These are phyloP conservation scores for Pleodorina starrii DNA, from an alignment of 139 green algal genomes.

Conservation along the genomic window DNA sequence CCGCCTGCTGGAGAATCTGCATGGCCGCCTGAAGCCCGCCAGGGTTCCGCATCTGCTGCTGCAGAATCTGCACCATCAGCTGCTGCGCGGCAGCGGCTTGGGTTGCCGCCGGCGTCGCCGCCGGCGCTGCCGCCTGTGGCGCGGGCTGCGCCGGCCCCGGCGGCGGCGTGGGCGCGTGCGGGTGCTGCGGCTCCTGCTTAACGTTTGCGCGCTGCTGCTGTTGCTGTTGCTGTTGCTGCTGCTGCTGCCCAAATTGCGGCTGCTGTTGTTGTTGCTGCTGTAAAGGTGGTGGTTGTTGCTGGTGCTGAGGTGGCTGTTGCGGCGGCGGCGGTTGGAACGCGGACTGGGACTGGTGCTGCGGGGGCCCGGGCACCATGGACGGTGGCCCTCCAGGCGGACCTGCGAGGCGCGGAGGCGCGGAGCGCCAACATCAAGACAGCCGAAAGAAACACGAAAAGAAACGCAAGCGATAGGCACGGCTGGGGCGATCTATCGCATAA, in stretches of 20 bases:
- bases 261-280: conserved; percentile 14
- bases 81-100: neutral
- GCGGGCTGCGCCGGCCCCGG: neutral
- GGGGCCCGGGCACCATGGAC: conserved; percentile 2
- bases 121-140: neutral
- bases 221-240: neutral
- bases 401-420: too few species aligned
- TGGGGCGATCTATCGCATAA: too few species aligned
- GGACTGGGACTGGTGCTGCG: neutral
- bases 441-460: too few species aligned
- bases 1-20: neutral
- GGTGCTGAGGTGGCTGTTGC: neutral
- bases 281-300: neutral
- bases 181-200: conserved; percentile 3
- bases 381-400: neutral
- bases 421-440: too few species aligned
- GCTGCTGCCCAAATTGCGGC: neutral
- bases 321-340: neutral
- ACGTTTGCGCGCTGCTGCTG: neutral
- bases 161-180: neutral
- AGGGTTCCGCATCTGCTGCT: neutral
- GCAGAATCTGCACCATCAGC: neutral
- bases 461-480: too few species aligned
- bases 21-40: too few species aligned
- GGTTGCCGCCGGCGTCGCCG: neutral